phyloP scores from a whole-genome alignment of 2,329 filamentous ascomycete species.

The Nigrospora sphaerica region DNA sequence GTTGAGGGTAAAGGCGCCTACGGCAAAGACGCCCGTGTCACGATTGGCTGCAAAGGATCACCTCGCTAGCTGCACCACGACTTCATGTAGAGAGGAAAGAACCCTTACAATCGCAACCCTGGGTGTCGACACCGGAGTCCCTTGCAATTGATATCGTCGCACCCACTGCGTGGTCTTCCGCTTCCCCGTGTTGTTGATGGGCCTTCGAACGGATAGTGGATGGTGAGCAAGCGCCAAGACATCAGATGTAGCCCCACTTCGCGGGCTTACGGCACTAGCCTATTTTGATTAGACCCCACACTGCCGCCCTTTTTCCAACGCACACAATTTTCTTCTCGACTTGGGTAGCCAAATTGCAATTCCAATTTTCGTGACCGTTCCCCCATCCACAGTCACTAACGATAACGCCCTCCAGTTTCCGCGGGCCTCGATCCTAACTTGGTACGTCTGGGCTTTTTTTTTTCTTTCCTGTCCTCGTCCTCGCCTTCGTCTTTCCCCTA shows the following conservation, averaged over 20 bases:
- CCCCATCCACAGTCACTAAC: conserved; percentile 17
- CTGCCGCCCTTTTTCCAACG: neutral
- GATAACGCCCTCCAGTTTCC: conserved; percentile 27
- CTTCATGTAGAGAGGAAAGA: neutral
- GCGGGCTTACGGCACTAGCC: neutral
- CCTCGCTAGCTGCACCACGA: no score
- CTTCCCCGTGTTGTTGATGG: neutral
- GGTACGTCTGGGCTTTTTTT: conserved; percentile 17
- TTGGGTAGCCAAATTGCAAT: conserved; percentile 14
- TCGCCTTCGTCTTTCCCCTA: conserved; percentile 5
- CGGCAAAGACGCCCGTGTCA: no score
- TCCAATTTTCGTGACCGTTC: conserved; percentile 8
- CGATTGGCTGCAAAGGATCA: no score
- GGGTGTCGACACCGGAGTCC: neutral
- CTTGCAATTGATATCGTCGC: neutral
- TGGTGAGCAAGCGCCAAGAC: neutral
- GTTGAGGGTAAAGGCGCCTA: no score
- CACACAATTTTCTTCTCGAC: conserved; percentile 7
- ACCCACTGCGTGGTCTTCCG: neutral
- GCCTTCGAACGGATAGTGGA: neutral
- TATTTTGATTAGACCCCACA: neutral
- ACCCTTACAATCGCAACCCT: neutral
- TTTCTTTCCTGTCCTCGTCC: neutral
- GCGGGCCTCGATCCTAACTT: conserved; percentile 26
- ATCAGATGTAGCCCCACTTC: neutral